Base-by-base conservation (phyloP, 805 yeast species). In the Naumovozyma baii region DNA sequence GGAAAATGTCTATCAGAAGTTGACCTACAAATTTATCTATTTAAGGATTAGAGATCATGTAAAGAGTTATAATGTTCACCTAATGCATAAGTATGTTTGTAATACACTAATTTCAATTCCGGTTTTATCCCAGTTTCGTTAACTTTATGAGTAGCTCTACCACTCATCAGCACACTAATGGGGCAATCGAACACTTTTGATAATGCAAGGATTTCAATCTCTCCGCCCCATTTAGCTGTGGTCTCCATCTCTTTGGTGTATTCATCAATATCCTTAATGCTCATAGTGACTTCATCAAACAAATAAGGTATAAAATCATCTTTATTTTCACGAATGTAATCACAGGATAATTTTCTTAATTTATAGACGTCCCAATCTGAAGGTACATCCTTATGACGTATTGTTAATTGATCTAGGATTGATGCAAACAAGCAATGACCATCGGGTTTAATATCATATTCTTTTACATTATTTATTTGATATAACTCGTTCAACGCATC, bases 201-300 rank as follows among this genome's bases (percentile, higher is more conserved):
- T 31, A 88, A 66, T 0, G 96, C 96, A 54, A 84, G 60, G 15
- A 90, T 78, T 64, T 90, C 98, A 67, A 86, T 67, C 51, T 92
- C 96, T 7, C 95, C 92, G 18, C 98, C 98, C 98, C 98, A 90
- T 68, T 83, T 74, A 0, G 94, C 78, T 0, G 95, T 85, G n/a
- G 59, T 67, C 43, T 73, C 82, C 42, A 90, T 69, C 45, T 78
- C 80, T 3, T 66, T 59, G 3, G 84, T 72, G 57, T 92, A 92
- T 17, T 74, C 74, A 30, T 73, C 79, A 20, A 88, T 61, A 46
- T 83, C 82, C 36, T 71, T 69, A 43, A 84, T 49, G 5, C 73
- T 65, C 67, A 79, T 69, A 1, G 88, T 81, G 12, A 64, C 67
- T 48, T 86, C 96, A 56, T 85, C 94, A 52, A 86, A 80, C 47